phyloP scores from a whole-genome alignment of 805 yeast genomes.

The Candida patagonica region DNA sequence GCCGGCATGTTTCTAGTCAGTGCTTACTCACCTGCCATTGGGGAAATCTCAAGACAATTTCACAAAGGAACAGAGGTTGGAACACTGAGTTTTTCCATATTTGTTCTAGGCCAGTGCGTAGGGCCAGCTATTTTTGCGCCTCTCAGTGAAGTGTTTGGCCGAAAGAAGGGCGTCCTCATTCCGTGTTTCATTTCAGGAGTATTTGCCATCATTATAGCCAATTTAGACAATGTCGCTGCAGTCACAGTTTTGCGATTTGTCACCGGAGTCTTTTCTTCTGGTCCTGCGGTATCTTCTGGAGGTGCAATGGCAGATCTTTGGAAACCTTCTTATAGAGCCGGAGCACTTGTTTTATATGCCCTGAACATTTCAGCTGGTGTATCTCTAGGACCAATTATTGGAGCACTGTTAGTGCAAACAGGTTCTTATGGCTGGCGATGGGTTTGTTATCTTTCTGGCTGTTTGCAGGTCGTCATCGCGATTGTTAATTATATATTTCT shows the following conservation, averaged over 20 bases:
- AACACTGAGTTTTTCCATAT: conserved; percentile 46
- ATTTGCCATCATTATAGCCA: conserved; percentile 43
- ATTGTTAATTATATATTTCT: conserved; percentile 30
- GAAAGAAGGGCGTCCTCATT: conserved; percentile 38
- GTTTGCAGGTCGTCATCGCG: conserved; percentile 30
- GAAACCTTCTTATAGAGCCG: conserved; percentile 41
- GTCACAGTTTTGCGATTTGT: conserved; percentile 46
- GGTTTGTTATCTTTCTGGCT: conserved; percentile 44
- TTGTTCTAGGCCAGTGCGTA: conserved; percentile 55
- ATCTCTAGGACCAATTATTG: conserved; percentile 39
- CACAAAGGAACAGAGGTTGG: conserved; percentile 40
- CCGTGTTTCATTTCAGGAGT: conserved; percentile 34
- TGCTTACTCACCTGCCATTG: conserved; percentile 33
- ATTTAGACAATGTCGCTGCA: conserved; percentile 42
- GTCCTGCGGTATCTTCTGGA: conserved; percentile 51
- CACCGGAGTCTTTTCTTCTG: conserved; percentile 51
- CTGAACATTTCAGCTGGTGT: conserved; percentile 38
- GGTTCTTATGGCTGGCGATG: conserved; percentile 46
- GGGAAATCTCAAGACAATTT: conserved; percentile 29
- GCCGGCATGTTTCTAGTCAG: conserved; percentile 41
- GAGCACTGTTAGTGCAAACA: conserved; percentile 37
- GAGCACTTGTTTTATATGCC: conserved; percentile 42
- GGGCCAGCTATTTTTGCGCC: conserved; percentile 66
- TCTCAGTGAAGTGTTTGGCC: conserved; percentile 40
- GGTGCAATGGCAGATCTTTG: conserved; percentile 53